These are phyloP conservation scores for Metarhizium brunneum DNA, from an alignment of 2,329 filamentous ascomycete species.

Conservation along the genomic window DNA sequence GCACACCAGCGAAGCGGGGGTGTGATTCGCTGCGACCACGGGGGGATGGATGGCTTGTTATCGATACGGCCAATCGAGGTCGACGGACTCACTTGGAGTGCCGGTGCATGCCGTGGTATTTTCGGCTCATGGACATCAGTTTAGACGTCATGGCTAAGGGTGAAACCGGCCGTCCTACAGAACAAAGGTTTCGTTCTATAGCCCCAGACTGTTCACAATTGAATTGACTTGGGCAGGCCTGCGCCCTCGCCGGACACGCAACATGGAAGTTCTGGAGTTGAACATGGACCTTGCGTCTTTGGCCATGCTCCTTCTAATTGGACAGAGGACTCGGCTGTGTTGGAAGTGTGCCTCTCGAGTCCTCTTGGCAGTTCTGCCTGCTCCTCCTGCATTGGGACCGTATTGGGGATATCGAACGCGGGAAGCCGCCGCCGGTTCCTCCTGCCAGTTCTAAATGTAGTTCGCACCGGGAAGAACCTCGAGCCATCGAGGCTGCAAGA, in stretches of 20 bases:
- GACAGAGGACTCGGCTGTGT: background rate
- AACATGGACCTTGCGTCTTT: too few relatives aligned
- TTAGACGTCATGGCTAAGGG: background rate
- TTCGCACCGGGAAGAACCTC: background rate
- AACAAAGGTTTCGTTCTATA: background rate
- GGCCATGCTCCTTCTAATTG: too few relatives aligned
- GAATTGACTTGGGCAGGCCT: background rate
- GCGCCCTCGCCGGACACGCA: too few relatives aligned
- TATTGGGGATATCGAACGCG: background rate
- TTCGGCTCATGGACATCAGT: too few relatives aligned
- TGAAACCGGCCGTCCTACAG: background rate
- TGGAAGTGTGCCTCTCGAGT: background rate
- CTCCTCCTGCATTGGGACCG: background rate
- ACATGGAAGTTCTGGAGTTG: too few relatives aligned
- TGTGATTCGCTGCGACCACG: conserved; percentile 6
- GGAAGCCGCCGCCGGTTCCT: background rate
- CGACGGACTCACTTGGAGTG: too few relatives aligned
- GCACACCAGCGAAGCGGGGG: conserved; percentile 9
- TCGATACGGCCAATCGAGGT: background rate
- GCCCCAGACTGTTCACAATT: background rate
- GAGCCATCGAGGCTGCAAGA: too few relatives aligned
- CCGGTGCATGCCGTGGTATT: too few relatives aligned
- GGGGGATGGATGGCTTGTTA: conserved; percentile 3
- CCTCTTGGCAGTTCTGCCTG: background rate
- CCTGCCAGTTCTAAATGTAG: background rate